phyloP scores from a whole-genome alignment of 148 eudicot genomes.

The Camellia lanceoleosa region DNA sequence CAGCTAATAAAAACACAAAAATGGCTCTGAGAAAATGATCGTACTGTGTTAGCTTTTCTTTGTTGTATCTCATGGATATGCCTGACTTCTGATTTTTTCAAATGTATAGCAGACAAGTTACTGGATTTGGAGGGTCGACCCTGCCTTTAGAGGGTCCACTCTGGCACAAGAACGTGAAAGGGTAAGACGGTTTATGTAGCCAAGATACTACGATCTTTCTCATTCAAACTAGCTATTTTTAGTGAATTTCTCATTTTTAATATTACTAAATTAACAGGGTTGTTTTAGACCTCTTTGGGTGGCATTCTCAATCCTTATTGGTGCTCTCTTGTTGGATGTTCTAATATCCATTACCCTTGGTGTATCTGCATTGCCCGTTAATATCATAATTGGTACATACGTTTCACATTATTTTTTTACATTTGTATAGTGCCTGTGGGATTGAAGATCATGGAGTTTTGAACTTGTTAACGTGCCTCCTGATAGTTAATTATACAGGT shows the following conservation, averaged over 20 bases:
- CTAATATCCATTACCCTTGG: conserved; percentile 35
- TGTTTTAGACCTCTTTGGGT: conserved; percentile 41
- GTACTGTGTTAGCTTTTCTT: not conserved
- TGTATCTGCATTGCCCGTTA: conserved; percentile 37
- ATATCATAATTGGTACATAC: conserved; percentile 29
- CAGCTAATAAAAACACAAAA: not conserved
- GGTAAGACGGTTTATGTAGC: conserved; percentile 11
- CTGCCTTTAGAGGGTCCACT: conserved; percentile 17
- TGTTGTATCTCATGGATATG: not conserved
- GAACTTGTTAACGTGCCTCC: not conserved
- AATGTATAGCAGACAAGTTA: conserved; percentile 23
- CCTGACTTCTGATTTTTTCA: not conserved
- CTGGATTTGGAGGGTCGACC: conserved; percentile 40
- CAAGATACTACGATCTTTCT: not conserved
- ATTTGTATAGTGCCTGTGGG: not conserved
- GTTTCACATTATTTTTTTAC: not conserved
- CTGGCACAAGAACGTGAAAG: conserved; percentile 25
- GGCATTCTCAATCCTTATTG: conserved; percentile 35
- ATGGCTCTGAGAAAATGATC: conserved; percentile 3
- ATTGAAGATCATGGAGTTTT: not conserved
- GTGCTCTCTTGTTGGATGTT: conserved; percentile 33
- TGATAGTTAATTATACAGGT: conserved; percentile 14
- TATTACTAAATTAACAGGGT: conserved; percentile 13
- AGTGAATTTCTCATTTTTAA: not conserved
- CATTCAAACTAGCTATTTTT: not conserved